Evolutionary conservation across 495 filamentous ascomycete species (phyloP).

Genomic region (Penicillium soppii): DNA sequence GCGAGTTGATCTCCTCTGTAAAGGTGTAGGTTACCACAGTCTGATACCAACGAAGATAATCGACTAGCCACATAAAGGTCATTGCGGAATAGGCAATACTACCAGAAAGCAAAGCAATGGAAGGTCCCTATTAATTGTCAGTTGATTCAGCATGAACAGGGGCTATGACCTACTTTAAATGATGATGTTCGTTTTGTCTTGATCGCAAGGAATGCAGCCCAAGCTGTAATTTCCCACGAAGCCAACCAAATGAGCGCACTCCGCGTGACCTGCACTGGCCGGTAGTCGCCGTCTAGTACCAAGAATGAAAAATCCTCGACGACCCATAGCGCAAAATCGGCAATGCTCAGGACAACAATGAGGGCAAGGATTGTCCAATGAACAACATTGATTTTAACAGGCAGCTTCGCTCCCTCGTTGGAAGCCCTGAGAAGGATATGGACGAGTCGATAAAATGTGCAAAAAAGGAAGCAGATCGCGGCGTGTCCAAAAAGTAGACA

Average conservation of each 20-base stretch:
- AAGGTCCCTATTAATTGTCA: neutral
- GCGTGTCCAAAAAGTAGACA: neutral
- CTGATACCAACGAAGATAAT: neutral
- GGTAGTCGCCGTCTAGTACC: neutral
- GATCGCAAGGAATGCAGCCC: neutral
- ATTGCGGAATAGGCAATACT: neutral
- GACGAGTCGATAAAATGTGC: neutral
- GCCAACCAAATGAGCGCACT: neutral
- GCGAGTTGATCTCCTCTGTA: neutral
- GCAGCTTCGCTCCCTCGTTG: too few species aligned
- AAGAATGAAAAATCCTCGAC: neutral
- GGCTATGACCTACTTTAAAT: neutral
- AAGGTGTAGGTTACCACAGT: neutral
- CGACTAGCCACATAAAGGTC: neutral
- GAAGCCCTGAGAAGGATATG: neutral
- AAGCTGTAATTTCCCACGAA: neutral
- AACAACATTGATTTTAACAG: neutral
- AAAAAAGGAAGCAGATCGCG: neutral
- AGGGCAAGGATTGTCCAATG: neutral
- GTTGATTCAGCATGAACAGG: neutral
- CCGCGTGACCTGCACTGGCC: neutral
- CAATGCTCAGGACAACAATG: neutral
- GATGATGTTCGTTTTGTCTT: neutral
- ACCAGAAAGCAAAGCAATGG: neutral
- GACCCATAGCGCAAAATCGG: neutral